Conservation (phyloP, 345 rosid species). For the Pseudoturritis turrita region DNA sequence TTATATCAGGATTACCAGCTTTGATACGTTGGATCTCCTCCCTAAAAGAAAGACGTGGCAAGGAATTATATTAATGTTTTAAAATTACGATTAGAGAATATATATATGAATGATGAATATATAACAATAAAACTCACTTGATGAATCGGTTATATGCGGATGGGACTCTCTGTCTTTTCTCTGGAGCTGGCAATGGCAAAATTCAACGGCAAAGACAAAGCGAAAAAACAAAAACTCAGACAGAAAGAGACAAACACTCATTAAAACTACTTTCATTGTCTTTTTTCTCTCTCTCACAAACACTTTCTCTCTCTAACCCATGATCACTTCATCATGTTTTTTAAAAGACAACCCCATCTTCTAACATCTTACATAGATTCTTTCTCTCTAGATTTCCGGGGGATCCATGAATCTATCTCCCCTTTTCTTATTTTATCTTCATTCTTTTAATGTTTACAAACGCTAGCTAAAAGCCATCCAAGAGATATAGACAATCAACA, state of each 20-base stretch:
- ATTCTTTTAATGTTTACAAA: background rate
- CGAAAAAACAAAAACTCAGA: slow-evolving; percentile 39
- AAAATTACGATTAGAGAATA: background rate
- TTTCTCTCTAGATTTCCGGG: slow-evolving; percentile 52
- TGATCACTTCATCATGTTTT: slow-evolving; percentile 64
- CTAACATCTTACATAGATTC: slow-evolving; percentile 24
- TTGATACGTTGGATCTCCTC: slow-evolving; percentile 99
- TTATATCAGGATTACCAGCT: slow-evolving; percentile 97
- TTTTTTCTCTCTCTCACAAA: slow-evolving; percentile 31
- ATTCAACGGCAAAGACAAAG: slow-evolving; percentile 39
- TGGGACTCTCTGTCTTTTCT: slow-evolving; percentile 99
- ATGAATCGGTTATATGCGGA: slow-evolving; percentile 99
- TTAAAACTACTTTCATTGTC: slow-evolving; percentile 38
- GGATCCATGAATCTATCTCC: slow-evolving; percentile 30
- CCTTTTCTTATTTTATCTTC: background rate
- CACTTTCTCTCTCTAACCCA: slow-evolving; percentile 32
- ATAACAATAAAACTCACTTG: slow-evolving; percentile 52
- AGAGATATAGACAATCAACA: background rate
- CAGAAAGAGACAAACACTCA: slow-evolving; percentile 42
- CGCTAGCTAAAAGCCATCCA: background rate
- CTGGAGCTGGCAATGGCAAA: slow-evolving; percentile 74
- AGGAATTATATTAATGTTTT: background rate
- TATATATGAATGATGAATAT: background rate
- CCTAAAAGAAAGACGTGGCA: slow-evolving; percentile 40
- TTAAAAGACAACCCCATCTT: slow-evolving; percentile 21